Evolutionary conservation across 2,329 filamentous ascomycete genomes (phyloP).

Genomic region (Byssochlamys sp.): DNA sequence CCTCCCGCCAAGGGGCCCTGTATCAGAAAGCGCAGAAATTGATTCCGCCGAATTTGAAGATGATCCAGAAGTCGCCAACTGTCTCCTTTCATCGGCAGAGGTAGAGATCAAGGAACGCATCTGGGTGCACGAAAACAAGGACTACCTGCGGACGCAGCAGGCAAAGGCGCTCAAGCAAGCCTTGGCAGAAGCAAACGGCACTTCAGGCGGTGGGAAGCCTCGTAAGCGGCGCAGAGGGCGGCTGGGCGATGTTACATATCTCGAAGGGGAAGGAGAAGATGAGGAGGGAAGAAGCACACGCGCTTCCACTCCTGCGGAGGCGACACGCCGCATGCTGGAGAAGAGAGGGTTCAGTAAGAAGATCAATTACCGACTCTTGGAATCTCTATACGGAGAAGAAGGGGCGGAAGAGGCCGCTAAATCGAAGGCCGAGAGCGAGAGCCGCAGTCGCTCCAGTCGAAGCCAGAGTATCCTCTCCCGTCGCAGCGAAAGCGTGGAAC

Average conservation of each 20-base stretch:
- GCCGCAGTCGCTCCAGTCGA: constrained; percentile 23
- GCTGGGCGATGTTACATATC: constrained; percentile 38
- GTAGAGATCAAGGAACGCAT: constrained; percentile 76
- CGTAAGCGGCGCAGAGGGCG: constrained; percentile 41
- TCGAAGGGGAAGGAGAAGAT: constrained; percentile 41
- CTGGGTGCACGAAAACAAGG: constrained; percentile 90
- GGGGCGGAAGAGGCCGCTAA: constrained; percentile 18
- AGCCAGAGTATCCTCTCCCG: constrained; percentile 24
- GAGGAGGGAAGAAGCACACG: constrained; percentile 56
- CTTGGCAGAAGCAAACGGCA: constrained; percentile 43
- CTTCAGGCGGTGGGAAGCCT: constrained; percentile 30
- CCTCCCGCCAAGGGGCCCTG: constrained; percentile 30
- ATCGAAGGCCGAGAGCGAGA: constrained; percentile 19
- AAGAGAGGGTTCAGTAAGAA: constrained; percentile 61
- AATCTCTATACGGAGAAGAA: constrained; percentile 32
- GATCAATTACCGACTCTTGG: constrained; percentile 54
- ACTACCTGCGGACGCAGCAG: constrained; percentile 80
- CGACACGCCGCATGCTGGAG: constrained; percentile 58
- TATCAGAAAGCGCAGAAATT: constrained; percentile 50
- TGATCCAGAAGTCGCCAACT: constrained; percentile 77
- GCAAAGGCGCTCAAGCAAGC: constrained; percentile 70
- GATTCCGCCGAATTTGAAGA: constrained; percentile 76
- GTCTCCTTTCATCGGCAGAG: constrained; percentile 64
- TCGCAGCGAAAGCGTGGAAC: constrained; percentile 20
- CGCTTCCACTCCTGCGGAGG: constrained; percentile 59